Percentiles rank a stretch among this genome's conserved stretches.
phyloP scores from a whole-genome alignment of 108 stramenopile species.

The Cyclotella kingstonii region DNA sequence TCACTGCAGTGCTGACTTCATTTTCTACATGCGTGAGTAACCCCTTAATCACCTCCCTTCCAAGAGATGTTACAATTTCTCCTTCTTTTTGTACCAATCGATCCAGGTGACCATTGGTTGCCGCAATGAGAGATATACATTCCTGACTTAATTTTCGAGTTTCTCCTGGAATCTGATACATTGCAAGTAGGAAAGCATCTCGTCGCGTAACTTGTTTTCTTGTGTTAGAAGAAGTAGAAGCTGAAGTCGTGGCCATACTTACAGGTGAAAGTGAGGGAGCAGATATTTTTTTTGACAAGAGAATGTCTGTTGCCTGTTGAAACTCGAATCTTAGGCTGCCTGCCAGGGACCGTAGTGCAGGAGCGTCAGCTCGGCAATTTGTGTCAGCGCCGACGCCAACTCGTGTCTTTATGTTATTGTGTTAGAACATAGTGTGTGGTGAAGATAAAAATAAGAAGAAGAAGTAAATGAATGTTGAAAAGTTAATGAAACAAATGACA shows the following conservation, averaged over 20 bases:
- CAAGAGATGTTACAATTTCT: constrained; percentile 56
- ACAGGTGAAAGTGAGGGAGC: constrained; percentile 22
- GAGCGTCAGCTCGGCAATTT: constrained; percentile 80
- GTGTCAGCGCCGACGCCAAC: constrained; percentile 90
- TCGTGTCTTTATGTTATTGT: too few relatives aligned
- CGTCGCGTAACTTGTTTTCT: constrained; percentile 57
- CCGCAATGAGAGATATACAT: constrained; percentile 68
- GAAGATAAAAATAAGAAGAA: too few relatives aligned
- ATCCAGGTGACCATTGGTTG: constrained; percentile 69
- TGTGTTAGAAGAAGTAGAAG: too few relatives aligned
- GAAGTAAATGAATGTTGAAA: too few relatives aligned
- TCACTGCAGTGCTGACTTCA: constrained; percentile 40
- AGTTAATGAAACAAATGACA: too few relatives aligned
- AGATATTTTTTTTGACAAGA: constrained; percentile 25
- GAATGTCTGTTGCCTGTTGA: constrained; percentile 73
- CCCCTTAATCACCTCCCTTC: constrained; percentile 47
- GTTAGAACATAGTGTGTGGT: too few relatives aligned
- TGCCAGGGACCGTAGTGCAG: constrained; percentile 74
- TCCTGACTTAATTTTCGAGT: constrained; percentile 67
- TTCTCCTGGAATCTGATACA: constrained; percentile 68
- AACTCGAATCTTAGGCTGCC: constrained; percentile 80
- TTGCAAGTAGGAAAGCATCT: constrained; percentile 74
- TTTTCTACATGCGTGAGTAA: constrained; percentile 56
- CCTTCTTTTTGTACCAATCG: constrained; percentile 52
- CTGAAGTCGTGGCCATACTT: not conserved